Evolutionary conservation across 2,329 filamentous ascomycete genomes (phyloP).

Genomic region (Tolypocladium amazonense): DNA sequence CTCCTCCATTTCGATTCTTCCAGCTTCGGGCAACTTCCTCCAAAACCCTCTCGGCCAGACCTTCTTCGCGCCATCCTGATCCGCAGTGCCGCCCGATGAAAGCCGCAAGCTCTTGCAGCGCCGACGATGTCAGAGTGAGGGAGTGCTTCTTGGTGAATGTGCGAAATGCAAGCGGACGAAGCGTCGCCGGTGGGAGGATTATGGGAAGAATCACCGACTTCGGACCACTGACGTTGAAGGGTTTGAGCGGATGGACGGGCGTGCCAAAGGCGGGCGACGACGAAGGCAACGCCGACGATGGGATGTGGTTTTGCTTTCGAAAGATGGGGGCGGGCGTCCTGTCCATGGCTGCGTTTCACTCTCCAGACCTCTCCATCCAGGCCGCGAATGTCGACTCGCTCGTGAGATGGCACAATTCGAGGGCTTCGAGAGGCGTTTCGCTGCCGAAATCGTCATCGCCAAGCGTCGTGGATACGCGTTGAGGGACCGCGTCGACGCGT

Average conservation of each 20-base stretch:
- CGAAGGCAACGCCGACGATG: conserved; percentile 60
- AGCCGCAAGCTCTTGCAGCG: conserved; percentile 70
- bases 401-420: neutral
- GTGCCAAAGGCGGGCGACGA: conserved; percentile 88
- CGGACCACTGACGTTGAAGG: conserved; percentile 42
- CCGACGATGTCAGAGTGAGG: conserved; percentile 78
- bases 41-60: conserved; percentile 80
- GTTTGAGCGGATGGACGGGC: conserved; percentile 66
- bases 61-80: conserved; percentile 92
- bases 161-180: conserved; percentile 85
- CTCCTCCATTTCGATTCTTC: conserved; percentile 81
- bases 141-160: conserved; percentile 98
- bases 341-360: conserved; percentile 20
- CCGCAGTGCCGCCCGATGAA: conserved; percentile 94
- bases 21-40: conserved; percentile 86
- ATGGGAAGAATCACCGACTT: conserved; percentile 72
- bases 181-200: conserved; percentile 72
- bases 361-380: neutral
- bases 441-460: neutral
- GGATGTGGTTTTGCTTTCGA: conserved; percentile 22
- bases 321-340: conserved; percentile 27
- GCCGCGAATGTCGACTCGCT: neutral
- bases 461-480: neutral
- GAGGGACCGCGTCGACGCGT: conserved; percentile 25
- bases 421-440: neutral